phyloP scores from a whole-genome alignment of 768 basidiomycete species.

The Collybia sordida region DNA sequence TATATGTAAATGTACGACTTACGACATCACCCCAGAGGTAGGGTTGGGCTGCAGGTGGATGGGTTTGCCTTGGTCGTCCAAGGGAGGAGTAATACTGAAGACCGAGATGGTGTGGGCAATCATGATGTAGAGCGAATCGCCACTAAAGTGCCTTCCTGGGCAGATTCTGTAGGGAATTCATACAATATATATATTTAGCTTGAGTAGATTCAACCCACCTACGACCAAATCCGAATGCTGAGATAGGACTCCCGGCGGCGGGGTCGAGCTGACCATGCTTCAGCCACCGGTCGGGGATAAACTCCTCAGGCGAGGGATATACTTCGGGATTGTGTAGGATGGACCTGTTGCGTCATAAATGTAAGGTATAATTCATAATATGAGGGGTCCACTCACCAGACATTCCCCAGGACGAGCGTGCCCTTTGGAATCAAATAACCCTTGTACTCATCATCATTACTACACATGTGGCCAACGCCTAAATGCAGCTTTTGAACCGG shows the following conservation, averaged over 20 bases:
- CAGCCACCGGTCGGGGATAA: slow-evolving; percentile 11
- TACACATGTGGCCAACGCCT: slow-evolving; percentile 15
- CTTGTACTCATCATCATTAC: slow-evolving; percentile 16
- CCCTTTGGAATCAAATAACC: slow-evolving; percentile 12
- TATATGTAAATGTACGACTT: no score
- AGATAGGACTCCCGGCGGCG: neutral
- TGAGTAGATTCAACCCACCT: neutral
- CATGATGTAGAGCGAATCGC: neutral
- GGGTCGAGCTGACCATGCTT: slow-evolving; percentile 4
- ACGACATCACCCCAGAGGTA: neutral
- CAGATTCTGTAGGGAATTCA: neutral
- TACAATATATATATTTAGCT: neutral
- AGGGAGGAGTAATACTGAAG: neutral
- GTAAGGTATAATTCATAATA: neutral
- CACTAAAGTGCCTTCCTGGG: slow-evolving; percentile 1
- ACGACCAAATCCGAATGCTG: no score
- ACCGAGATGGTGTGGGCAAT: neutral
- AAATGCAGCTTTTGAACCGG: neutral
- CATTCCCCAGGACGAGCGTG: slow-evolving; percentile 15
- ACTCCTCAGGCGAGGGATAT: slow-evolving; percentile 9
- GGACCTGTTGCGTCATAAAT: slow-evolving; percentile 2
- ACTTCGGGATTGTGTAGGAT: slow-evolving; percentile 13
- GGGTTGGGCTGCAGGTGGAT: neutral
- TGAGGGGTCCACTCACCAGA: slow-evolving; percentile 8
- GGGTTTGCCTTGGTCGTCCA: neutral